A percentile compares a stretch with the other conserved stretches of the same genome.
These are phyloP conservation scores for Scedosporium dehoogii DNA, from an alignment of 2,329 filamentous ascomycete genomes.

Conservation along the genomic window DNA sequence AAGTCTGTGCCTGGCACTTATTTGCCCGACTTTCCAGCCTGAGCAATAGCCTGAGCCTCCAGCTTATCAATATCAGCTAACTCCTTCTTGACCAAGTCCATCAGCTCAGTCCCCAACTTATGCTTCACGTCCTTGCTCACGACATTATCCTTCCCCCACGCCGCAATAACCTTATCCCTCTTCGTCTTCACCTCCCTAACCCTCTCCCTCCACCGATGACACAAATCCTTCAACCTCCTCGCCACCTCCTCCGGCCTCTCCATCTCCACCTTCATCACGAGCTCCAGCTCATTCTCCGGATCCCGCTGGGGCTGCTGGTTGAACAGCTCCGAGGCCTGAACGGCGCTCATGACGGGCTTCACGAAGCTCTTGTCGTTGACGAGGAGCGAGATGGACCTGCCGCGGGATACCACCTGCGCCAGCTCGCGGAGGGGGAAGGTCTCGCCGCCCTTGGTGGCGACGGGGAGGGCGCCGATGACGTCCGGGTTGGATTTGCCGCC, in stretches of 20 bases:
- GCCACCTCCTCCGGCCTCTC: constrained; percentile 38
- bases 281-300: constrained; percentile 49
- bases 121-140: constrained; percentile 38
- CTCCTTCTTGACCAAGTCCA: constrained; percentile 42
- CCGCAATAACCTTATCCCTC: constrained; percentile 37
- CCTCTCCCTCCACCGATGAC: constrained; percentile 40
- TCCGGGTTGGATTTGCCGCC: constrained; percentile 44
- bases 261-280: constrained; percentile 42
- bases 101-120: constrained; percentile 35
- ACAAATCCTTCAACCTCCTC: constrained; percentile 31
- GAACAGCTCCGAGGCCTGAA: constrained; percentile 41
- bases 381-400: constrained; percentile 29
- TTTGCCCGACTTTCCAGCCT: constrained; percentile 21
- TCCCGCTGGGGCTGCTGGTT: constrained; percentile 52
- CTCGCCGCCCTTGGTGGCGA: constrained; percentile 19
- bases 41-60: constrained; percentile 38
- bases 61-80: constrained; percentile 38
- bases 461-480: constrained; percentile 33
- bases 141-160: constrained; percentile 33
- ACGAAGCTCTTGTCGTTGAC: constrained; percentile 33
- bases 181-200: constrained; percentile 36
- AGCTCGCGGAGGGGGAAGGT: constrained; percentile 44
- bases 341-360: constrained; percentile 45
- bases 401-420: constrained; percentile 41
- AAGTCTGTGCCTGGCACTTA: neutral